phyloP scores from a whole-genome alignment of 2,329 filamentous ascomycete species.

The Chaetothyriales sp. region DNA sequence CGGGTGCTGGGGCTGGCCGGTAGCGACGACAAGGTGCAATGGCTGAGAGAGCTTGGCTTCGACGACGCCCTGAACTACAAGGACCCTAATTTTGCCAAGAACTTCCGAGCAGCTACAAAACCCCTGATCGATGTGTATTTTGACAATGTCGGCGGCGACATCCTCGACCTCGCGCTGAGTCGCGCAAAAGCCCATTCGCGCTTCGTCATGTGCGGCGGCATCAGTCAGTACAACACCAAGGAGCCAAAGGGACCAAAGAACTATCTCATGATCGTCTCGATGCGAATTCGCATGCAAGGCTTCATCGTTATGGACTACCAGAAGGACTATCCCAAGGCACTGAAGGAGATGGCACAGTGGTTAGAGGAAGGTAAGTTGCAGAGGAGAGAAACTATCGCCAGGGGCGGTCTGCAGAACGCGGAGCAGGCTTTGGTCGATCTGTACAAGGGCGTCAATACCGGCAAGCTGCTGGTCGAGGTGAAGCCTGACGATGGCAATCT shows the following conservation, averaged over 20 bases:
- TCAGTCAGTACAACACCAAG: conserved; percentile 54
- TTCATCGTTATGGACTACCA: conserved; percentile 61
- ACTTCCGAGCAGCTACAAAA: conserved; percentile 48
- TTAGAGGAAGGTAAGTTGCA: conserved; percentile 58
- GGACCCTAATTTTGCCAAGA: conserved; percentile 43
- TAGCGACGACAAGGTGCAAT: conserved; percentile 52
- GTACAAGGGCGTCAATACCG: conserved; percentile 57
- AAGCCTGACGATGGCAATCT: conserved; percentile 21
- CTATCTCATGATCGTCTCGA: conserved; percentile 39
- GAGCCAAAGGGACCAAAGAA: conserved; percentile 45
- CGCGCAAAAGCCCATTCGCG: conserved; percentile 50
- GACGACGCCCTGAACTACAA: conserved; percentile 60
- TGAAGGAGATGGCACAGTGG: conserved; percentile 52
- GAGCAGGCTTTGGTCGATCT: conserved; percentile 51
- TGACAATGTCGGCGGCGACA: conserved; percentile 61
- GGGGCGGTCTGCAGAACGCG: conserved; percentile 52
- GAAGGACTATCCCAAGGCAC: conserved; percentile 43
- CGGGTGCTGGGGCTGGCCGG: conserved; percentile 55
- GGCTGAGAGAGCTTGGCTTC: conserved; percentile 53
- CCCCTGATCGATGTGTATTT: conserved; percentile 54
- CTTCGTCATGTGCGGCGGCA: conserved; percentile 58
- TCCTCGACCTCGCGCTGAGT: conserved; percentile 51
- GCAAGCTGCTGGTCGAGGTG: conserved; percentile 41
- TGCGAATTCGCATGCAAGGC: conserved; percentile 50
- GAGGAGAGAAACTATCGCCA: conserved; percentile 56